A percentile compares a stretch with the other conserved stretches of the same genome.
phyloP scores from a whole-genome alignment of 2,329 filamentous ascomycete genomes.

The Scedosporium dehoogii region DNA sequence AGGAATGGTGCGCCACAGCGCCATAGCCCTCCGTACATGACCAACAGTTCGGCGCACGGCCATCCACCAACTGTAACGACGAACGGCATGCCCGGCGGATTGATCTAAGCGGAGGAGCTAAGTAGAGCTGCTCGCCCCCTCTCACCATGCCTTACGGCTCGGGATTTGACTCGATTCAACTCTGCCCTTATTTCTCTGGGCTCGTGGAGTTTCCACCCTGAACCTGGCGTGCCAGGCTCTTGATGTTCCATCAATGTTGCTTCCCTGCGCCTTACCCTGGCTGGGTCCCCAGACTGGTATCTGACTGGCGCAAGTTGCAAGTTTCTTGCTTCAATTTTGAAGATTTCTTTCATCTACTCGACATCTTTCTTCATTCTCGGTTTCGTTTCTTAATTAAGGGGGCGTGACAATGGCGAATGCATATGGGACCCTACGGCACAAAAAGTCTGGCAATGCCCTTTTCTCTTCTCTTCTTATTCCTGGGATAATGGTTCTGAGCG shows the following conservation, averaged over 20 bases:
- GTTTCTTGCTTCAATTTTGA: not conserved
- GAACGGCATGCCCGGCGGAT: conserved; percentile 29
- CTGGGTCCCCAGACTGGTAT: not conserved
- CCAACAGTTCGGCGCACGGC: not conserved
- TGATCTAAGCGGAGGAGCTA: conserved; percentile 25
- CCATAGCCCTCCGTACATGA: conserved; percentile 10
- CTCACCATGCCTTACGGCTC: not conserved
- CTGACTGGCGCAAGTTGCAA: not conserved
- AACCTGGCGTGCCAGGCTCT: not conserved
- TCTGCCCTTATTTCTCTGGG: not conserved
- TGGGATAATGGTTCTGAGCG: not conserved
- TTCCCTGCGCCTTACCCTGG: not conserved
- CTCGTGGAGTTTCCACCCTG: not conserved
- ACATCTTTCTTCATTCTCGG: not conserved
- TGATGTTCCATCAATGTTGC: not conserved
- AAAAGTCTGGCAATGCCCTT: not conserved
- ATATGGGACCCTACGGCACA: not conserved
- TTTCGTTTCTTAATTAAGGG: not conserved
- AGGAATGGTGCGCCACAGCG: conserved; percentile 11
- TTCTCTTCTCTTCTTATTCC: not conserved
- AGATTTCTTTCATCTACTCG: conserved; percentile 3
- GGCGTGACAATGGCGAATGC: not conserved
- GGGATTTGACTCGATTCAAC: not conserved
- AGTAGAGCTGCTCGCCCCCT: no score
- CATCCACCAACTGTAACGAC: not conserved